Evolutionary conservation across 1,284 basidiomycete genomes (phyloP).

Genomic region (Trametes pubescens): DNA sequence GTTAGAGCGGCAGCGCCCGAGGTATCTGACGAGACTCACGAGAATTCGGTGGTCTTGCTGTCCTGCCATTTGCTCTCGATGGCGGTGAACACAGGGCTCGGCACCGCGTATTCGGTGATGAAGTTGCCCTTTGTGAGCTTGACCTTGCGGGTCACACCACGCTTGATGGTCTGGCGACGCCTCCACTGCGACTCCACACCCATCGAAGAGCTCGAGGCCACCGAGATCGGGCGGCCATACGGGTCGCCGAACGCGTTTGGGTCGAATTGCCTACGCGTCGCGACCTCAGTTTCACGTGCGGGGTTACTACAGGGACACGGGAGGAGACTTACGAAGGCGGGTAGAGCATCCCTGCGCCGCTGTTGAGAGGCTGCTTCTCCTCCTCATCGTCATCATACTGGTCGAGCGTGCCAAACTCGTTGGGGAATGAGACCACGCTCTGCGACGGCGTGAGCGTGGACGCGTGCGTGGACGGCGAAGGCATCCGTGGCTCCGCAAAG

Average conservation of each 20-base stretch:
- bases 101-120: slow-evolving; percentile 91
- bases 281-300: slow-evolving; percentile 7
- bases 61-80: slow-evolving; percentile 83
- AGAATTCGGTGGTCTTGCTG: slow-evolving; percentile 83
- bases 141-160: slow-evolving; percentile 92
- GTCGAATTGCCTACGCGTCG: slow-evolving; percentile 58
- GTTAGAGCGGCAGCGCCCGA: neutral
- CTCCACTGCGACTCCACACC: slow-evolving; percentile 82
- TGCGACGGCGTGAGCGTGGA: slow-evolving; percentile 51
- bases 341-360: slow-evolving; percentile 66
- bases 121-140: slow-evolving; percentile 94
- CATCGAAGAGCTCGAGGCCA: slow-evolving; percentile 68
- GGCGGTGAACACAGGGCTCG: slow-evolving; percentile 86
- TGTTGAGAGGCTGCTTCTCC: slow-evolving; percentile 77
- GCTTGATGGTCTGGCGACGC: slow-evolving; percentile 90
- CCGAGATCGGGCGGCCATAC: slow-evolving; percentile 68
- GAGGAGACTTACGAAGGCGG: slow-evolving; percentile 65
- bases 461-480: slow-evolving; percentile 44
- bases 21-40: slow-evolving; percentile 56
- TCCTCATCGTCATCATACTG: slow-evolving; percentile 67
- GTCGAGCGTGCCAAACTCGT: slow-evolving; percentile 54
- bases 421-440: slow-evolving; percentile 62
- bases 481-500: slow-evolving; percentile 61
- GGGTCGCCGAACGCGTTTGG: slow-evolving; percentile 74
- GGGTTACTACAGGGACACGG: slow-evolving; percentile 6